These are phyloP conservation scores for Aspergillus carbonarius DNA, from an alignment of 2,329 filamentous ascomycete species.

Conservation along the genomic window DNA sequence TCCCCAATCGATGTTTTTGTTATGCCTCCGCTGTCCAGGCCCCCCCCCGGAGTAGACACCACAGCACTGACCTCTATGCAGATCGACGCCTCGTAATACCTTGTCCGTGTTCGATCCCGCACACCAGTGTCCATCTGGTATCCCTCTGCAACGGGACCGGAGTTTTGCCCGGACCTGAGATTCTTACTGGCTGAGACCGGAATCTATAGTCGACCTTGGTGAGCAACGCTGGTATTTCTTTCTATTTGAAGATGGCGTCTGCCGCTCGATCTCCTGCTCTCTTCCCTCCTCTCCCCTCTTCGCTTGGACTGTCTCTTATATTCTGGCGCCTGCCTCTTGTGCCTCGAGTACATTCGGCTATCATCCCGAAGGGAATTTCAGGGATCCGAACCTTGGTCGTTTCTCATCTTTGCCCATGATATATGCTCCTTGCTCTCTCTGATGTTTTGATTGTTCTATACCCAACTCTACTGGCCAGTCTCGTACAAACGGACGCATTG, in stretches of 20 bases:
- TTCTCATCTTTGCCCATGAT: background rate
- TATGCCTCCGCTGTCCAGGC: slow-evolving; percentile 4
- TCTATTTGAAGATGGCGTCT: slow-evolving; percentile 10
- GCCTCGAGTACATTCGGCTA: background rate
- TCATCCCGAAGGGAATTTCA: background rate
- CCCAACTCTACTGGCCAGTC: background rate
- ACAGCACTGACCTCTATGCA: slow-evolving; percentile 11
- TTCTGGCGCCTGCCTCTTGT: background rate
- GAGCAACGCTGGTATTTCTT: slow-evolving; percentile 12
- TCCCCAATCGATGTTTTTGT: slow-evolving; percentile 14
- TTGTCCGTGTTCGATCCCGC: slow-evolving; percentile 8
- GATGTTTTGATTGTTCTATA: background rate
- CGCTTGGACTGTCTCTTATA: background rate
- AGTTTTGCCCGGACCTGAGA: slow-evolving; percentile 15
- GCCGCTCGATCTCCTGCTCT: background rate
- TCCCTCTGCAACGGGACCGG: slow-evolving; percentile 10
- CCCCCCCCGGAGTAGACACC: background rate
- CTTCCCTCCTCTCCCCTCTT: background rate
- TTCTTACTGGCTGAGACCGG: slow-evolving; percentile 15
- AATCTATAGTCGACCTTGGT: slow-evolving; percentile 17
- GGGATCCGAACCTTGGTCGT: background rate
- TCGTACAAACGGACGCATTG: background rate
- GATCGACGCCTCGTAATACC: slow-evolving; percentile 20
- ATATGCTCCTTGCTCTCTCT: background rate
- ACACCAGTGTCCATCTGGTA: slow-evolving; percentile 11